Base-by-base conservation (phyloP, 805 yeast genomes). In the Cyberlindnera xishuangbannaensis region DNA sequence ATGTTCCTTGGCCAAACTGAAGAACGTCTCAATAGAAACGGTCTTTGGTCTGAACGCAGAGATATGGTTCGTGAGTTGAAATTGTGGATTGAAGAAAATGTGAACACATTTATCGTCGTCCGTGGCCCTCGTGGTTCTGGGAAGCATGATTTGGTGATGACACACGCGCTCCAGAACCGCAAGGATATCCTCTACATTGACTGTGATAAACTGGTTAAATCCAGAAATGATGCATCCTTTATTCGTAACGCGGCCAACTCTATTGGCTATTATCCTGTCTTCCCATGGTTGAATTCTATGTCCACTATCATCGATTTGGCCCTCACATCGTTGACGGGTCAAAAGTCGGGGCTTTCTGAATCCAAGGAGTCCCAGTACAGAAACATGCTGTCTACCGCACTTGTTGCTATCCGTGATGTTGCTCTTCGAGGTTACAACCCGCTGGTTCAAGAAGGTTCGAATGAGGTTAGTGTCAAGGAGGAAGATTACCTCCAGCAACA, bases 51-150 rank as follows among this genome's bases (percentile, higher is more conserved):
- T 22, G 94, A 87, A 48, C 64, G 95, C 27, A 56, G 65, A 24
- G 82, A 78, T 33, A 71, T 73, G 40, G 76, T 81, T 1, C 76
- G 78, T 37, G 85, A 82, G 43, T 51, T 92, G 36, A 71, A 69
- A 44, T 62, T 83, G 45, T 83, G 95, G 92, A 62, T 92, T 6
- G 78, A 76, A 37, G 98, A 92, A 55, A 88, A 87, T 41, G 77
- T 78, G n/a, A 80, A 83, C 54, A 85, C 97, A 2, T 92, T 87
- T 53, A 87, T 90, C 17, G 76, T 92, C 4, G 78, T 92, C 3
- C 75, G 79, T 41, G 98, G 98, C 10, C 97, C 98, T 5, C 71
- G 85, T 44, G 98, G 98, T 5, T 78, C 95, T n/a, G 98, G 97
- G 15, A 90, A 92, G 49, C 72, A 78, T 39, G 90, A 78, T 39